Evolutionary conservation across 768 basidiomycete genomes (phyloP), one percentile per base, ranked within the genome.

Genomic region (Heimioporus sp.): DNA sequence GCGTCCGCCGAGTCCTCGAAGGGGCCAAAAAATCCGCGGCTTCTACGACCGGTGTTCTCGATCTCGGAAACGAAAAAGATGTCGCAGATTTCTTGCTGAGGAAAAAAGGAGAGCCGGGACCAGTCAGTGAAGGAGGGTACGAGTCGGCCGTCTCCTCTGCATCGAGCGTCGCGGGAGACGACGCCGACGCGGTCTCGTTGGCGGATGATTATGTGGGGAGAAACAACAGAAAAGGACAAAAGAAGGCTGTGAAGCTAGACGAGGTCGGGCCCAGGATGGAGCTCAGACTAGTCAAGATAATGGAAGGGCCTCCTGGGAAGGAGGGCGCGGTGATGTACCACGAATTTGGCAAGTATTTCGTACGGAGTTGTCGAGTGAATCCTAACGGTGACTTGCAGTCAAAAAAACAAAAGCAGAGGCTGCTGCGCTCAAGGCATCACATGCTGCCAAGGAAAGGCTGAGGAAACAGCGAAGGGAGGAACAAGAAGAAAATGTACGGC

Each of bases 261-360:
- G 97, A 99, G 72, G 82, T 98, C 40, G 97, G 97, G 2, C 97
- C 97, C 37, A 77, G 97, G 64, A 87, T 99, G 85, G 97, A 99
- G 70, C 72, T 98, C 59, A 80, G 81, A 56, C 72, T 99, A 59
- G 83, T 98, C 60, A 99, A 99, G 76, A 93, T 99, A 52, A 82
- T 86, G 16, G 96, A 98, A 68, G 96, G 97, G 20, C 75, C 90
- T 16, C 94, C 95, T 5, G 97, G 95, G 13, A 95, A 86, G 61
- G 92, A 96, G 69, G 92, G 97, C 7, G 83, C 80, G 56, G 92
- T 98, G 2, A 86, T 99, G 37, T 97, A 89, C 74, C 97, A 99
- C 66, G 86, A 91, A 72, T 90, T 97, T 62, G 88, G 96, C 93
- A 61, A 60, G 90, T 76, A 4, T 34, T 39, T 38, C 31, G 19